These are phyloP conservation scores for Annulohypoxylon bovei DNA, from an alignment of 495 filamentous ascomycete species.

Conservation along the genomic window DNA sequence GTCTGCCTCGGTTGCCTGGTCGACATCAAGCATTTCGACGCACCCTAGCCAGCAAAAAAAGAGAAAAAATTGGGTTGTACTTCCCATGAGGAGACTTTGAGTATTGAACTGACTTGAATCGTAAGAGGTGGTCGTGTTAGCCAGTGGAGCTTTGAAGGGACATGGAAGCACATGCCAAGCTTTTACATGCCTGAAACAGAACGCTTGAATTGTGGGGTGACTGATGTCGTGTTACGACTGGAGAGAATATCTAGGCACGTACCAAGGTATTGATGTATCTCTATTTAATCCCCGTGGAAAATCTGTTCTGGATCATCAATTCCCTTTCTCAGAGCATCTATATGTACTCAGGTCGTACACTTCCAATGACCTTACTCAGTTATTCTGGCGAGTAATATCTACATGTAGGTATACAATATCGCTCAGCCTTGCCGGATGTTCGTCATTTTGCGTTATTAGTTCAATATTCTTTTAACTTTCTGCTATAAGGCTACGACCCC, in stretches of 20 bases:
- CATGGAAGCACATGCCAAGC: conserved; percentile 11
- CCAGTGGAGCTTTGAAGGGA: background rate
- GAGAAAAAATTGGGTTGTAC: too few species aligned
- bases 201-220: conserved; percentile 35
- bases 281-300: background rate
- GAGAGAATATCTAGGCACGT: background rate
- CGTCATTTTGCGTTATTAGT: conserved; percentile 36
- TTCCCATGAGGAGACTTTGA: background rate
- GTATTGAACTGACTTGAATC: background rate
- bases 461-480: background rate
- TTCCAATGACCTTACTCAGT: conserved; percentile 2
- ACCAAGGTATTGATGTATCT: background rate
- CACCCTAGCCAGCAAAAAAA: background rate
- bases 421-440: conserved; percentile 30
- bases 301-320: conserved; percentile 15
- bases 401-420: conserved; percentile 11
- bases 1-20: background rate
- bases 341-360: too few species aligned
- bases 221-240: conserved; percentile 23
- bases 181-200: conserved; percentile 5
- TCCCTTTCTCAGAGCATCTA: background rate
- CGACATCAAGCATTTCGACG: background rate
- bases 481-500: background rate
- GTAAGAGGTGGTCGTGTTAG: conserved; percentile 6
- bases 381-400: conserved; percentile 17